Evolutionary conservation across 139 green algal species (phyloP), one percentile per base, ranked within the genome.

Genomic region (Penium margaritaceum): DNA sequence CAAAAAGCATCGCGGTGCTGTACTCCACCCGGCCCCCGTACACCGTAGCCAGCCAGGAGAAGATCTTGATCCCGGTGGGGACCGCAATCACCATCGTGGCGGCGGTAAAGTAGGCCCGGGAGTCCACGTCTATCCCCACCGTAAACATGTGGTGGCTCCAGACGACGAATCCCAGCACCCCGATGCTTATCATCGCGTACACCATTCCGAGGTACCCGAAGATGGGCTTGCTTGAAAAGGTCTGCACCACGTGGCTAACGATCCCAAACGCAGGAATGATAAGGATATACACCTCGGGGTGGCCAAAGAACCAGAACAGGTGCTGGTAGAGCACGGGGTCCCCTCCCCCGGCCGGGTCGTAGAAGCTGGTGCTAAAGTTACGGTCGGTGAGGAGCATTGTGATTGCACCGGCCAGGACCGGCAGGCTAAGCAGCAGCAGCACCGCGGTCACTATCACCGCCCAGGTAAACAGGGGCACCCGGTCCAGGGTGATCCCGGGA

Each of bases 1-100:
- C 80, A 84, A 89, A 90, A 30, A 86, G 63, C 85, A 90, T 90
- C 55, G 85, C 85, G 41, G 84, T 87, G 69, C 83, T 78, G 34
- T 89, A 85, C 70, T 84, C 83, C 72, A 87, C 76, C 69, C 77
- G 78, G 69, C 85, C 87, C 44, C 77, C 81, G 78, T 84, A 91
- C 72, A 91, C 84, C 53, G 87, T 91, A 47, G 78, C 77, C 75
- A 89, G 80, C 83, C 84, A 89, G 74, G 72, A 86, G 70, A 90
- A 87, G 61, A 87, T 84, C 81, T 89, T 88, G 69, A 87, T 87
- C 61, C 85, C 84, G 27, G 85, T 89, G 64, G 84, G 87, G 54
- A 91, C 81, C 43, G 80, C 85, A 76, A 90, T 89, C 88, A 89
- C 88, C 80, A 91, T 87, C 62, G 87, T 89, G 54, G 84, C 85